These are phyloP conservation scores for Fraxinus sp. DNA, from an alignment of 305 asterid genomes.

Conservation along the genomic window DNA sequence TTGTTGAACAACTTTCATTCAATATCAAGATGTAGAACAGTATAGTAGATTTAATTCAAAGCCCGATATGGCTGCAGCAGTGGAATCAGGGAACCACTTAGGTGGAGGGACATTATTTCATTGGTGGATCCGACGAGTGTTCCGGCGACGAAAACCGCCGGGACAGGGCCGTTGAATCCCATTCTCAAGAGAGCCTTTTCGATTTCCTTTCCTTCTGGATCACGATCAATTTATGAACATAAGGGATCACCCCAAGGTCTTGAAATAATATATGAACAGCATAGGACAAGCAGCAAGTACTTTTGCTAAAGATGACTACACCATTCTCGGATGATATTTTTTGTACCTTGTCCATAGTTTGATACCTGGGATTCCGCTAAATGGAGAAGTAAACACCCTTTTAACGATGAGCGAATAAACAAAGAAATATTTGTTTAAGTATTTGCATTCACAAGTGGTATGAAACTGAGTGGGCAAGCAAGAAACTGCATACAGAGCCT, in stretches of 20 bases:
- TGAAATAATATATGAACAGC: constrained; percentile 55
- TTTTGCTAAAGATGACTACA: constrained; percentile 64
- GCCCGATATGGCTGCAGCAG: constrained; percentile 42
- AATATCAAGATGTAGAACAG: neutral
- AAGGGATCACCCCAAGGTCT: constrained; percentile 48
- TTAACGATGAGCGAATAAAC: neutral
- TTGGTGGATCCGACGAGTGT: constrained; percentile 65
- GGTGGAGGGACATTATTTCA: constrained; percentile 77
- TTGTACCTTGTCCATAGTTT: constrained; percentile 52
- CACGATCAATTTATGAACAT: constrained; percentile 49
- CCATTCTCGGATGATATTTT: constrained; percentile 52
- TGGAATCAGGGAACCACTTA: constrained; percentile 59
- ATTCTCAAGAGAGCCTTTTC: constrained; percentile 57
- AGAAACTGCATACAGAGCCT: constrained; percentile 3
- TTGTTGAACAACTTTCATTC: neutral
- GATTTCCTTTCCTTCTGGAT: constrained; percentile 57
- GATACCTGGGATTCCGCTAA: neutral
- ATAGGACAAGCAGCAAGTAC: constrained; percentile 74
- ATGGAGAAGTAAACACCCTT: neutral
- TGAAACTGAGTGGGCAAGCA: constrained; percentile 9
- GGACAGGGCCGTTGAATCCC: constrained; percentile 61
- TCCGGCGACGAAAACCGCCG: constrained; percentile 63
- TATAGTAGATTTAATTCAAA: neutral
- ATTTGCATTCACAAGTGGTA: neutral
- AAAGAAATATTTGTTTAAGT: neutral